Conservation (phyloP, 805 yeast genomes). For the Candida verbasci region DNA sequence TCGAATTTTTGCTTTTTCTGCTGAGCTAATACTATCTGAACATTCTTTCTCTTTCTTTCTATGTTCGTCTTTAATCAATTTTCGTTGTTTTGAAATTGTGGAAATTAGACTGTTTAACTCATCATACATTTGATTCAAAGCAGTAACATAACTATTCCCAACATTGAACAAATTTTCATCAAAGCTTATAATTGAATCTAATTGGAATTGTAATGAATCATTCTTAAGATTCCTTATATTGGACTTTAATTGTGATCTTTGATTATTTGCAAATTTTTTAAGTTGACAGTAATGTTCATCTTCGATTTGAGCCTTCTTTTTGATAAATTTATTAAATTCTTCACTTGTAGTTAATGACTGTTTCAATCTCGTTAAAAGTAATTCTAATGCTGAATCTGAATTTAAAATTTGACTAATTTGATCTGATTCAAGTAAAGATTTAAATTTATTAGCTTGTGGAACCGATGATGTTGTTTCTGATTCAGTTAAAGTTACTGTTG, state of each 20-base stretch:
- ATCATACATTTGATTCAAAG: slow-evolving; percentile 79
- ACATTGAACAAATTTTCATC: slow-evolving; percentile 73
- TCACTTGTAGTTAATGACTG: slow-evolving; percentile 79
- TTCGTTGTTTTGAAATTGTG: slow-evolving; percentile 69
- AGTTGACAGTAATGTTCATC: slow-evolving; percentile 74
- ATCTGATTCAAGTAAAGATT: slow-evolving; percentile 36
- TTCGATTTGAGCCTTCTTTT: slow-evolving; percentile 73
- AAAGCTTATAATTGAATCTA: slow-evolving; percentile 66
- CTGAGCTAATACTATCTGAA: slow-evolving; percentile 71
- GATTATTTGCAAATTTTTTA: slow-evolving; percentile 61
- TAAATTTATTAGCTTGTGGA: not conserved
- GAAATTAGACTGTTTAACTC: slow-evolving; percentile 70
- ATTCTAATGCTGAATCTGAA: slow-evolving; percentile 74
- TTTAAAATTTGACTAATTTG: slow-evolving; percentile 44
- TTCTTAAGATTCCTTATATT: slow-evolving; percentile 39
- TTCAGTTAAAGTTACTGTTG: not conserved
- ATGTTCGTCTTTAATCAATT: slow-evolving; percentile 76
- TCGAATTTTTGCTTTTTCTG: slow-evolving; percentile 78
- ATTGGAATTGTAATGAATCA: slow-evolving; percentile 62
- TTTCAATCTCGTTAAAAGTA: slow-evolving; percentile 68
- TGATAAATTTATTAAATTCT: slow-evolving; percentile 75
- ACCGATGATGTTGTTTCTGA: not conserved
- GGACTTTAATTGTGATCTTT: slow-evolving; percentile 45
- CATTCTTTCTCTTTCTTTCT: slow-evolving; percentile 80
- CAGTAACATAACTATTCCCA: slow-evolving; percentile 71